Base-by-base conservation (phyloP, 495 filamentous ascomycete species). In the Neurospora cerealis region DNA sequence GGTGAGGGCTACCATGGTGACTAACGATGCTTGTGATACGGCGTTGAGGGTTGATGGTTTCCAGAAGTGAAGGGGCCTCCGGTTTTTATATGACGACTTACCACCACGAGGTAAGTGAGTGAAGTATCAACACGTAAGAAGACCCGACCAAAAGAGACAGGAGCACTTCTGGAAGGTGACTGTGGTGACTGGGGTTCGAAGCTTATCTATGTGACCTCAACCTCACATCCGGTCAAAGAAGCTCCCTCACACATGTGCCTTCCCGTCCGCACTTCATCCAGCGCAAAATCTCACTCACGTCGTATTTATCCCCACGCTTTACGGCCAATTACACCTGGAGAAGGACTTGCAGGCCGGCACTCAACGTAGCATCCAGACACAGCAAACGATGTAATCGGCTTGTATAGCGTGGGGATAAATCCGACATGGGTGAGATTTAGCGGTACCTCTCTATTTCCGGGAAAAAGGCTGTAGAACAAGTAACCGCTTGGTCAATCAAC, bases 1-100 rank as follows among this genome's bases (percentile, higher is more conserved):
- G 21, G 75, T 75, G 70, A 79, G 37, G 54, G 70, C 40, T 70
- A 77, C 71, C 74, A 76, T 76, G 19, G 21, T 73, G 66, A 32
- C 32, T 37, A 36, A 66, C 28, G 32, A 66, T 66, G 32, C 54
- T 34, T 66, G 54, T 34, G 54, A 17, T 4, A 36, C 54, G 28
- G 15, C 15, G 13, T 17, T 66, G 54, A 34, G 54, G 1, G 24
- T 8, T 66, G 28, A 66, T 36, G 28, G 5, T 60, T 28, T 19
- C 28, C 28, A 19, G 54, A 8, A 32, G 28, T 34, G 15, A 36
- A 4, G 24, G 48, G 48, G 48, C 28, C 28, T 66, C 54, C 1
- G 11, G 28, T 32, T 4, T 34, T 66, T 66, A 66, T 66, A 66
- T 24, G 9, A 60, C 24, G 21, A 15, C 48, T 3, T 1, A 66